Evolutionary conservation across 108 stramenopile genomes (phyloP), one percentile per base, ranked within the genome.

Genomic region (Pelagomonas calceolata): DNA sequence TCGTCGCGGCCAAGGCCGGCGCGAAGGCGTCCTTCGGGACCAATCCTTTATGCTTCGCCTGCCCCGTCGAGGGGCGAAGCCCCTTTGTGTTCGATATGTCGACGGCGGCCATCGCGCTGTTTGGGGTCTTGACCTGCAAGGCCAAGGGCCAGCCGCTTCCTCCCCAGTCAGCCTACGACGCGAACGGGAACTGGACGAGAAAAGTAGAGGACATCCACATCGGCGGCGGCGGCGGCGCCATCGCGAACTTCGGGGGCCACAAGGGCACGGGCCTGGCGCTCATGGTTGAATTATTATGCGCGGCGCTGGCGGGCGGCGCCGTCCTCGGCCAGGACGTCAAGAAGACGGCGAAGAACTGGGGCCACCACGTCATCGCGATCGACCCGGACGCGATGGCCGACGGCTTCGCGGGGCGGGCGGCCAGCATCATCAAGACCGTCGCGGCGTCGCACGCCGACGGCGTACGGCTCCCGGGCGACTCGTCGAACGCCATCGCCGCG

Each of bases 191-290:
- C 36, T 75, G 30, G 29, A 80, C 79, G 30, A 80, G 75, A 0
- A 69, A 75, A 30, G 75, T 76, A 31, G 44, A 68, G 1, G 66
- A 76, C 51, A 60, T 60, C 51, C 51, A 4, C 51, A 12, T 60
- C 51, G 73, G 64, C 35, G 68, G 76, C 66, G 73, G 76, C 33
- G 79, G 75, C 26, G 79, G 79, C 21, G 75, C 79, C 4, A 80
- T 80, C 76, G 79, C 79, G 12, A 80, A 75, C 34, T 80, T 72
- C 64, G 79, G 79, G 66, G 79, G 79, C 63, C 79, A 80, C 71
- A 80, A 80, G 72, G 79, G 79, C 30, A 51, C 65, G 31, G 79
- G 79, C 29, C 45, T 80, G 65, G 60, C 79, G 16, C 46, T 80
- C 37, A 72, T 70, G 68, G 71, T 80, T 17, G 79, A 80, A 35